Base-by-base conservation (phyloP, 2,329 filamentous ascomycete species). In the Thermomyces lanuginosus region DNA sequence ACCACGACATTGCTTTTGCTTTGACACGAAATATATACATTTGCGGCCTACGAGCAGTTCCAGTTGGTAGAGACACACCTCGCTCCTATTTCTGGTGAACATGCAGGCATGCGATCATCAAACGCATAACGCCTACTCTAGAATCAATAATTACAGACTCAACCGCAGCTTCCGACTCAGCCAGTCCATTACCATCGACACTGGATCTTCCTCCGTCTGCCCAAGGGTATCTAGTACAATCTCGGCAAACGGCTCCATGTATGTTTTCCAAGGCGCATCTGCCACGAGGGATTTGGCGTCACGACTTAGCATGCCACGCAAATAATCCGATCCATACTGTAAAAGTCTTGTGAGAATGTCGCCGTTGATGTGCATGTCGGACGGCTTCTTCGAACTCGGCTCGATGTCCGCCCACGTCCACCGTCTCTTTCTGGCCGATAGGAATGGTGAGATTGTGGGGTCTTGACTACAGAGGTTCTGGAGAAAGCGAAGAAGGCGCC, bases 401-500 rank as follows among this genome's bases (percentile, higher is more conserved):
- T 66, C 60, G 21, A 41, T 33, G 24, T 45, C 41, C 8, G 41
- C 37, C 10, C 41, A 34, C 13, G 37, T 43, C 34, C 37, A 35
- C 31, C 39, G 41, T 28, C 40, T 40, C 22, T 33, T 42, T 16
- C 42, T 36, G 28, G 46, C 49, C 14, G 50, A 47, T 2, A 48
- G 48, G 33, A 66, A 68, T 3, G 67, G 63, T 31, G 61, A 70
- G 8, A 72, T 48, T 3, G 44, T 36, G 5, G 48, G 41, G 14
- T 61, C 64, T 14, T 51, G 47, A 24, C 63, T 48, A 15, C 69
- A 71, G 24, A 91, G 46, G 32, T 76, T 75, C 42, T 91, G 75
- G 1, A 93, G 45, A 35, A 86, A 71, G 31, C 66, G 64, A 4
- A 95, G 60, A 3, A 92, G 58, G 5, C 64, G 62, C 69, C 76